Base-by-base conservation (phyloP, 768 basidiomycete species). In the Suillus paluster region DNA sequence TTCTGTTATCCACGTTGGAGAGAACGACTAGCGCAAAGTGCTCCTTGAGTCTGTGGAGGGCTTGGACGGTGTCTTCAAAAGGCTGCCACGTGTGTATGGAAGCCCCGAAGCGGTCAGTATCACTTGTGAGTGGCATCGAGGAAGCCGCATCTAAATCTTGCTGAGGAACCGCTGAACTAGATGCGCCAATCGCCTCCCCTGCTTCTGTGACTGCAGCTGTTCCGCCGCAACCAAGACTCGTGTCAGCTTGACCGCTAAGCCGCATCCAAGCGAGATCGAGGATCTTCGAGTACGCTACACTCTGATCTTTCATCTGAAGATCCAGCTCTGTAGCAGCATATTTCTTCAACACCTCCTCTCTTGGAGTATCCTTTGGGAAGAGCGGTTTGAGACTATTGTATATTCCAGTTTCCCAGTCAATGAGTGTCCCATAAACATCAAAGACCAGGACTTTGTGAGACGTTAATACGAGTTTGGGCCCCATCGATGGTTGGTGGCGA, bases 351-450 rank as follows among this genome's bases (percentile, higher is more conserved):
- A 82, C 83, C 42, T 87, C 84, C 30, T 66, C 44, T 39, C 64
- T 68, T 2, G 64, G 9, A 34, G 56, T 45, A 33, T 66, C 58
- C 10, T n/a, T 30, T 30, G 70, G 69, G 27, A 68, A 74, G 41
- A 67, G 25, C 14, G 61, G 25, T n/a, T n/a, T 33, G 34, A 92
- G 78, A 1, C 78, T 82, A 14, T 77, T 70, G 73, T 82, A 83
- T 56, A 93, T 81, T 17, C 88, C 87, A 6, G 82, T 80, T 73
- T 92, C 90, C 91, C 91, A 92, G 71, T 93, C 87, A 48, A 85
- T 75, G 55, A 92, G 83, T 1, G 91, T 93, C 4, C 88, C 91
- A 64, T 92, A 92, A 63, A 90, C 87, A 65, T 94, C 91, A 69
- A 91, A 90, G 53, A 91, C 77, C 46, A 92, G 80, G 25, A 81